Conservation (phyloP, 108 stramenopile species). For the Pseudonitzschia multiseries region DNA sequence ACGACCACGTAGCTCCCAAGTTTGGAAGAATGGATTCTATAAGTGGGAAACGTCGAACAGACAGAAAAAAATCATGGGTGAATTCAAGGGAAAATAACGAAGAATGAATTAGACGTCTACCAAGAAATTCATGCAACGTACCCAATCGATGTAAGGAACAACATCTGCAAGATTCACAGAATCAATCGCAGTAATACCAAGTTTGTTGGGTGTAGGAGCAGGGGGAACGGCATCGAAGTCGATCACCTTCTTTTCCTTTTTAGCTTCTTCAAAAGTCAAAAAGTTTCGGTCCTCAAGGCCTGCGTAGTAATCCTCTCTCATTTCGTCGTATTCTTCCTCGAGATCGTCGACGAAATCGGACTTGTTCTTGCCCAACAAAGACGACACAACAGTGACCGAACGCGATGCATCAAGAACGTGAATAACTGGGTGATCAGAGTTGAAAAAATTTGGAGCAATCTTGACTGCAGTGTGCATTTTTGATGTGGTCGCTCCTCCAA, state of each 20-base stretch:
- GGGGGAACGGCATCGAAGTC: constrained; percentile 89
- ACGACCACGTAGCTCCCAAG: constrained; percentile 98
- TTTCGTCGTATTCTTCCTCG: constrained; percentile 62
- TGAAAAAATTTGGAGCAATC: constrained; percentile 94
- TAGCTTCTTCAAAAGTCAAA: constrained; percentile 90
- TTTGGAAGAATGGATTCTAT: constrained; percentile 97
- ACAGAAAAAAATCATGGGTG: background rate
- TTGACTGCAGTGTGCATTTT: constrained; percentile 99
- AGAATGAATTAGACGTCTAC: background rate
- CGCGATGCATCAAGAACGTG: constrained; percentile 99
- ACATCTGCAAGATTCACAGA: constrained; percentile 79
- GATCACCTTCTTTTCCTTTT: constrained; percentile 76
- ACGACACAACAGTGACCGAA: constrained; percentile 95
- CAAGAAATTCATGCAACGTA: constrained; percentile 18
- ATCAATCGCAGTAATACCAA: constrained; percentile 87
- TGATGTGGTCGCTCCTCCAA: constrained; percentile 99
- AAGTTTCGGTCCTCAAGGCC: constrained; percentile 95
- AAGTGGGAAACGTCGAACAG: background rate
- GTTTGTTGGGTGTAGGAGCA: constrained; percentile 75
- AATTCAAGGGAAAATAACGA: constrained; percentile 2
- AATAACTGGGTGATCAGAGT: constrained; percentile 93
- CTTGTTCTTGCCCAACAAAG: constrained; percentile 86
- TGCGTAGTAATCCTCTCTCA: constrained; percentile 97
- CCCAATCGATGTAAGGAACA: constrained; percentile 98
- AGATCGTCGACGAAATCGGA: constrained; percentile 93